Percentiles rank a stretch among this genome's conserved stretches.
phyloP scores from a whole-genome alignment of 2,329 filamentous ascomycete genomes.

The Neobulgaria alba region DNA sequence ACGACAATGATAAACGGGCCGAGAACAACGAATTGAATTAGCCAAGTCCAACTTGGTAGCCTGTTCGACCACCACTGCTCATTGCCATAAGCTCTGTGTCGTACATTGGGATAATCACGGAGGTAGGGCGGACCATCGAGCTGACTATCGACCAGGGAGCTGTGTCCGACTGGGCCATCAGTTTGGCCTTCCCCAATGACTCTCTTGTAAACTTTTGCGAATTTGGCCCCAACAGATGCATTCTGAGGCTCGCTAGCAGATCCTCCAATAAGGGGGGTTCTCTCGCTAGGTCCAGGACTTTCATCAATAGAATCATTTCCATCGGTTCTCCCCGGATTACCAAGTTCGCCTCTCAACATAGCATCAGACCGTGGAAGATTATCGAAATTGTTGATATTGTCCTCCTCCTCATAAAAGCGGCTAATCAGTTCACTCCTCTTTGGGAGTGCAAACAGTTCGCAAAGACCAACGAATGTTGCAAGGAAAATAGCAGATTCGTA shows the following conservation, averaged over 20 bases:
- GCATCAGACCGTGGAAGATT: constrained; percentile 15
- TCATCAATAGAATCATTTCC: background rate
- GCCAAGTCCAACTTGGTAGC: constrained; percentile 78
- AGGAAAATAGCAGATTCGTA: constrained; percentile 69
- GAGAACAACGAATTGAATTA: constrained; percentile 74
- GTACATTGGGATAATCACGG: constrained; percentile 25
- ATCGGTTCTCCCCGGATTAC: background rate
- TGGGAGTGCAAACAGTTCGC: constrained; percentile 72
- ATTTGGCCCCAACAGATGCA: constrained; percentile 49
- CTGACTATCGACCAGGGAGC: background rate
- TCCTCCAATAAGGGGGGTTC: constrained; percentile 43
- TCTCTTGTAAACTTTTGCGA: constrained; percentile 40
- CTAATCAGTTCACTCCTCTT: constrained; percentile 62
- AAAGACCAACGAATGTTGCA: constrained; percentile 63
- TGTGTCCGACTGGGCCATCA: background rate
- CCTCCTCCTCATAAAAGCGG: constrained; percentile 37
- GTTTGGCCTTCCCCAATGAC: background rate
- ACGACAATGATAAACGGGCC: constrained; percentile 72
- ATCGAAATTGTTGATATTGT: background rate
- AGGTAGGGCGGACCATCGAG: constrained; percentile 23
- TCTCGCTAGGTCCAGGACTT: constrained; percentile 39
- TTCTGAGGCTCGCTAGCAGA: constrained; percentile 32
- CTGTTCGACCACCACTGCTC: constrained; percentile 82
- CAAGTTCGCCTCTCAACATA: too few relatives aligned
- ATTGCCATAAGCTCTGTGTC: constrained; percentile 45